These are phyloP conservation scores for Oehlia diaphana DNA, from an alignment of 192 early-diverging fungal species.

Conservation along the genomic window DNA sequence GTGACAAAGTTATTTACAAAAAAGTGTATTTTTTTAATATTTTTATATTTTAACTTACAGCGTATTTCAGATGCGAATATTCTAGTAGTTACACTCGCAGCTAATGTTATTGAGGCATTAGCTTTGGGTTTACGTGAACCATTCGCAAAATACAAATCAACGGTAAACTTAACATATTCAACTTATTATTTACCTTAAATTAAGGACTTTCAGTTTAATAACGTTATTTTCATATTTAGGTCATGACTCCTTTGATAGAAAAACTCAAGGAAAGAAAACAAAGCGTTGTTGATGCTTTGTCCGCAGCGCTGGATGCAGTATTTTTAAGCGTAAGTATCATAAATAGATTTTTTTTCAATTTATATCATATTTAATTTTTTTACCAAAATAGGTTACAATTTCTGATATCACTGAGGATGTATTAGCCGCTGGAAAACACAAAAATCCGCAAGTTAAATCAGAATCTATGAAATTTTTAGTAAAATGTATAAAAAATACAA, in stretches of 20 bases:
- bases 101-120: slow-evolving; percentile 81
- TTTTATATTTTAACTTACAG: slow-evolving; percentile 30
- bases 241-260: slow-evolving; percentile 77
- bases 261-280: slow-evolving; percentile 95
- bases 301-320: slow-evolving; percentile 80
- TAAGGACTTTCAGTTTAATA: neutral
- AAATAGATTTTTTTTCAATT: too few relatives aligned
- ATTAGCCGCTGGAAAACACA: slow-evolving; percentile 68
- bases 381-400: slow-evolving; percentile 39
- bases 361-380: neutral
- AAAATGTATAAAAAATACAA: slow-evolving; percentile 72
- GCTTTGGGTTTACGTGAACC: slow-evolving; percentile 74
- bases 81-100: slow-evolving; percentile 73
- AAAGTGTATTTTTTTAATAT: slow-evolving; percentile 3
- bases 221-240: slow-evolving; percentile 33
- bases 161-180: slow-evolving; percentile 44
- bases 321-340: slow-evolving; percentile 58
- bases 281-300: slow-evolving; percentile 81
- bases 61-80: slow-evolving; percentile 88
- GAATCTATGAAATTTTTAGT: slow-evolving; percentile 75
- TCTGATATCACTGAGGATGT: slow-evolving; percentile 81
- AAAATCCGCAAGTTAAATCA: slow-evolving; percentile 89
- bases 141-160: slow-evolving; percentile 78
- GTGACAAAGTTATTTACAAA: neutral
- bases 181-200: neutral